Percentiles rank a stretch among this genome's conserved stretches.
Conservation (phyloP, 805 yeast genomes). For the Teunomyces stri region DNA sequence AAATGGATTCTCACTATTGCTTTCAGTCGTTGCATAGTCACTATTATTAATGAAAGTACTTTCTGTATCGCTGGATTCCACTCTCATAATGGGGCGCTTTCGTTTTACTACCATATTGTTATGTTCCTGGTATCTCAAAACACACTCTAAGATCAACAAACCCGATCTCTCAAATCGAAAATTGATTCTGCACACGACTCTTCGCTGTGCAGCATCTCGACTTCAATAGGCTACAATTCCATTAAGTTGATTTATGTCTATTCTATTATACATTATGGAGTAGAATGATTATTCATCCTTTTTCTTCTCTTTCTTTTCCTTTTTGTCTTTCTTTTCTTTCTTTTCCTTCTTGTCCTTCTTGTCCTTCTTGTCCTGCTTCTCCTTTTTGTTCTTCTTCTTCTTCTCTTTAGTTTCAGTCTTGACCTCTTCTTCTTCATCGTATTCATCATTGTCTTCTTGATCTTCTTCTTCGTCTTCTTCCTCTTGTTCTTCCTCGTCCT, state of each 20-base stretch:
- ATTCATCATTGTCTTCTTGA: constrained; percentile 3
- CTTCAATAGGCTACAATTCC: too few species aligned
- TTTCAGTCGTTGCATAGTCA: constrained; percentile 20
- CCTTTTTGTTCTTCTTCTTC: constrained; percentile 13
- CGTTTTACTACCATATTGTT: constrained; percentile 10
- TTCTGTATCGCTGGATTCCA: constrained; percentile 18
- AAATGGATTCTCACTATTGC: constrained; percentile 7
- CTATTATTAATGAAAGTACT: constrained; percentile 41
- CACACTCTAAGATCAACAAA: constrained; percentile 1
- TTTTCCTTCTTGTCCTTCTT: constrained; percentile 9
- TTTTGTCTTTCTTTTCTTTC: constrained; percentile 20
- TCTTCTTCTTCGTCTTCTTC: constrained; percentile 9
- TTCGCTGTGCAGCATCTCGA: neutral
- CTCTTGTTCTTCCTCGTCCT: constrained; percentile 7
- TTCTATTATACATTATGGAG: constrained; percentile 5
- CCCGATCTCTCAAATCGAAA: neutral
- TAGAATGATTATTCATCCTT: constrained; percentile 3
- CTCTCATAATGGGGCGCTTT: constrained; percentile 10
- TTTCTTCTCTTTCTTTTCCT: constrained; percentile 22
- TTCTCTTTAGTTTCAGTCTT: constrained; percentile 13
- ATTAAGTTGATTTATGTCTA: constrained; percentile 1
- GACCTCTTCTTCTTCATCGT: constrained; percentile 10
- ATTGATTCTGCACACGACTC: neutral
- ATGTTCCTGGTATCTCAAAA: neutral
- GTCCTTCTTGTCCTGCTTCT: constrained; percentile 16